Evolutionary conservation across 2,329 filamentous ascomycete species (phyloP).

Genomic region (Calonectria hawksworthii): DNA sequence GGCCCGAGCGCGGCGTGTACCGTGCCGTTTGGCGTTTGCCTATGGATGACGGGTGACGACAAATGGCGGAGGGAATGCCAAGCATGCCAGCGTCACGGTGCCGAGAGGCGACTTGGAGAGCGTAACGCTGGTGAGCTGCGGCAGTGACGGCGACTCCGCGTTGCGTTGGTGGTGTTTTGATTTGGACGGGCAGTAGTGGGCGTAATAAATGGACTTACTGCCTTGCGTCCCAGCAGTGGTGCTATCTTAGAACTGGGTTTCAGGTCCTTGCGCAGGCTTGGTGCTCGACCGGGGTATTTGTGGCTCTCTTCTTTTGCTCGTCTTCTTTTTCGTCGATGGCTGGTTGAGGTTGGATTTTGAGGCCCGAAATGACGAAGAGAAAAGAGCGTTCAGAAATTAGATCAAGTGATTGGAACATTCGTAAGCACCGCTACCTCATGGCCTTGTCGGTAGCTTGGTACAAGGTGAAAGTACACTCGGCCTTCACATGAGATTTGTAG

Average conservation of each 20-base stretch:
- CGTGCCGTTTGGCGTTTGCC: slow-evolving; percentile 24
- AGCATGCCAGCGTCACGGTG: slow-evolving; percentile 46
- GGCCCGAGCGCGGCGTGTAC: slow-evolving; percentile 27
- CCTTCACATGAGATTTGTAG: slow-evolving; percentile 4
- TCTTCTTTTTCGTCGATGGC: not conserved
- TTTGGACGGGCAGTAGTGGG: not conserved
- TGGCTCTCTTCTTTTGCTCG: not conserved
- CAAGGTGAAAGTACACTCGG: slow-evolving; percentile 1
- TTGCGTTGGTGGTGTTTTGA: slow-evolving; percentile 20
- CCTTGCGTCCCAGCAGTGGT: not conserved
- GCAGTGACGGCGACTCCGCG: slow-evolving; percentile 2
- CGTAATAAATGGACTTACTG: not conserved
- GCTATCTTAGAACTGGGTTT: slow-evolving; percentile 14
- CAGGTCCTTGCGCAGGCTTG: slow-evolving; percentile 12
- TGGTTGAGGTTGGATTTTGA: not conserved
- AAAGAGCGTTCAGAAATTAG: not conserved
- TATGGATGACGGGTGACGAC: slow-evolving; percentile 24
- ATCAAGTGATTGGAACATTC: not conserved
- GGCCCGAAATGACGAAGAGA: slow-evolving; percentile 2
- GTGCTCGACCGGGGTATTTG: slow-evolving; percentile 13
- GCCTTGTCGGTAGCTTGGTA: not conserved
- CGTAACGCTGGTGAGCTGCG: slow-evolving; percentile 23
- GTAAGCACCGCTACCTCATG: not conserved
- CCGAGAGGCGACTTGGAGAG: slow-evolving; percentile 30
- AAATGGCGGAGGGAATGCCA: slow-evolving; percentile 43